phyloP scores from a whole-genome alignment of 331 rosid genomes.

The Acacia concinna region DNA sequence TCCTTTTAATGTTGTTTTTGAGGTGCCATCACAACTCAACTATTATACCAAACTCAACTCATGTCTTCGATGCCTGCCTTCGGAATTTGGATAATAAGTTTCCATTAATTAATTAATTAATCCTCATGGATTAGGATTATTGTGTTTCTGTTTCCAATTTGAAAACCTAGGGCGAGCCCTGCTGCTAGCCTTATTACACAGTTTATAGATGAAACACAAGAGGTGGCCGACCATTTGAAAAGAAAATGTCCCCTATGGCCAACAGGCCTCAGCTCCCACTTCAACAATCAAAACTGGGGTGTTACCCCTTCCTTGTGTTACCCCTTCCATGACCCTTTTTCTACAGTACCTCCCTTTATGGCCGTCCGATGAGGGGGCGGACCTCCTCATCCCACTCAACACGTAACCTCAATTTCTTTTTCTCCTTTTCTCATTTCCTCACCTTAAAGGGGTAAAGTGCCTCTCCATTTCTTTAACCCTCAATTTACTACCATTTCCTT shows the following conservation, averaged over 20 bases:
- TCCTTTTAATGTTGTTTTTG: too few relatives aligned
- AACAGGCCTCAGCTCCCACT: not conserved
- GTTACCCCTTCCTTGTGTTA: slow-evolving; percentile 52
- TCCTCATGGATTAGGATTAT: not conserved
- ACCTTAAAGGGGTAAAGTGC: too few relatives aligned
- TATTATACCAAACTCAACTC: too few relatives aligned
- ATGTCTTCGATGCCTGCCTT: too few relatives aligned
- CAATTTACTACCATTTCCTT: too few relatives aligned
- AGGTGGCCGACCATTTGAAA: not conserved
- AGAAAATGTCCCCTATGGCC: not conserved
- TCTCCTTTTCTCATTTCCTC: too few relatives aligned
- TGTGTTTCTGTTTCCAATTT: not conserved
- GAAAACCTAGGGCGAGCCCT: not conserved
- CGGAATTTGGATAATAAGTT: too few relatives aligned
- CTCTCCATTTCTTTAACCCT: too few relatives aligned
- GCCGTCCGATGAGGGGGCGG: slow-evolving; percentile 52
- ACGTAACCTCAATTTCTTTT: too few relatives aligned
- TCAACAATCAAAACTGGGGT: not conserved
- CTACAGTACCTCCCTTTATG: not conserved
- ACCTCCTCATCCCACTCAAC: slow-evolving; percentile 26
- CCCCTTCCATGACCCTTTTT: slow-evolving; percentile 18
- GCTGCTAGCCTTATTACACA: not conserved
- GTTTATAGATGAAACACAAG: not conserved
- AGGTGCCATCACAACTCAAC: too few relatives aligned
- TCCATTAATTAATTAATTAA: too few relatives aligned